Percentiles rank a stretch among this genome's conserved stretches.
phyloP scores from a whole-genome alignment of 2,329 filamentous ascomycete species.

The Botrytis sinoallii region DNA sequence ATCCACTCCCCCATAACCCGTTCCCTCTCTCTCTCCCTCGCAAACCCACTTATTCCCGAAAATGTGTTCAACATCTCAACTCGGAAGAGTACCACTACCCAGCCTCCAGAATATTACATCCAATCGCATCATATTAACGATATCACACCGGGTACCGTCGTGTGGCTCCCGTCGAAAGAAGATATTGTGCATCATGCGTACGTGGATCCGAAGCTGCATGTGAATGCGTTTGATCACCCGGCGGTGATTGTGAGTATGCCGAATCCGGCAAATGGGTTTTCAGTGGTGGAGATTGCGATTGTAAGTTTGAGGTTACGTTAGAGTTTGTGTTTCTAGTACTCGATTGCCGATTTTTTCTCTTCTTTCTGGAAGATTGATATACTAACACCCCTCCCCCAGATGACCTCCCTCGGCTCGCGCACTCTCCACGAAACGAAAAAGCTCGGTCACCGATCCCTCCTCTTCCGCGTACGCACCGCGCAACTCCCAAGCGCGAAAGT shows the following conservation, averaged over 20 bases:
- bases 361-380: neutral
- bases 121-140: neutral
- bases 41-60: neutral
- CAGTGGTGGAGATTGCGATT: constrained; percentile 10
- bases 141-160: neutral
- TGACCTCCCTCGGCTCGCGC: constrained; percentile 13
- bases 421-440: constrained; percentile 13
- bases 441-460: neutral
- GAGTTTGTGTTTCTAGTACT: no score
- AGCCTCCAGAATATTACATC: neutral
- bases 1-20: neutral
- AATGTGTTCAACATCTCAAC: no score
- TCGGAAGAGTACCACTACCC: neutral
- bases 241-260: constrained; percentile 5
- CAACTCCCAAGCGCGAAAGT: constrained; percentile 8
- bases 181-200: neutral
- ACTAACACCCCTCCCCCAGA: neutral
- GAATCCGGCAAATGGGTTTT: neutral
- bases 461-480: neutral
- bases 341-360: neutral
- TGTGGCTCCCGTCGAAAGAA: constrained; percentile 6
- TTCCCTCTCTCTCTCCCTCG: neutral
- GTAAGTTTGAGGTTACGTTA: neutral
- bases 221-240: constrained; percentile 17
- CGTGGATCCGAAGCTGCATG: constrained; percentile 8